Evolutionary conservation across 78 protist genomes (phyloP), one percentile per base, ranked within the genome.

Genomic region (Dictyostelium capitatum): DNA sequence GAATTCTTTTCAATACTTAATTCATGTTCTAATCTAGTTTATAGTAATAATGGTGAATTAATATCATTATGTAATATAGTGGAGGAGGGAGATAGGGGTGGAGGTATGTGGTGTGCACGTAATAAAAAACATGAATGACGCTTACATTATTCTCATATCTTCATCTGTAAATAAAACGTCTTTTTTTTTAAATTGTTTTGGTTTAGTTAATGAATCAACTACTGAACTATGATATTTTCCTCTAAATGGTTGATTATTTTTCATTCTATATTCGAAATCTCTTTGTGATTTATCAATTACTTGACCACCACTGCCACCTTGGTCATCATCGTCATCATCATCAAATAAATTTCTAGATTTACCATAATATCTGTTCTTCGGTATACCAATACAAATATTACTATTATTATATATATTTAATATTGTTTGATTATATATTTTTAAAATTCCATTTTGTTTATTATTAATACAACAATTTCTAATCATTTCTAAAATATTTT

Each of bases 61-160:
- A 37, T 37, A 37, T 2, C 43, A 37, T n/a, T n/a, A n/a, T n/a
- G n/a, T n/a, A n/a, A n/a, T n/a, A n/a, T n/a, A n/a, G n/a, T n/a
- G n/a, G n/a, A n/a, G n/a, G n/a, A n/a, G n/a, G n/a, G n/a, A n/a
- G n/a, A n/a, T n/a, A n/a, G n/a, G n/a, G n/a, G n/a, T n/a, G n/a
- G n/a, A n/a, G n/a, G n/a, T n/a, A n/a, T n/a, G n/a, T n/a, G n/a
- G n/a, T n/a, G n/a, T n/a, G n/a, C n/a, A n/a, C n/a, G n/a, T n/a
- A n/a, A n/a, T n/a, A n/a, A n/a, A n/a, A n/a, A n/a, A n/a, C n/a
- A n/a, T n/a, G n/a, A n/a, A n/a, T n/a, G n/a, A n/a, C n/a, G 28
- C 4, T 12, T 82, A 82, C 90, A 82, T 82, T 56, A 20, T 47
- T 51, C 48, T 32, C 19, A 75, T 74, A 41, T 85, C 92, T 11